Conservation (phyloP, 192 early-diverging fungal species). For the Podila horticola region DNA sequence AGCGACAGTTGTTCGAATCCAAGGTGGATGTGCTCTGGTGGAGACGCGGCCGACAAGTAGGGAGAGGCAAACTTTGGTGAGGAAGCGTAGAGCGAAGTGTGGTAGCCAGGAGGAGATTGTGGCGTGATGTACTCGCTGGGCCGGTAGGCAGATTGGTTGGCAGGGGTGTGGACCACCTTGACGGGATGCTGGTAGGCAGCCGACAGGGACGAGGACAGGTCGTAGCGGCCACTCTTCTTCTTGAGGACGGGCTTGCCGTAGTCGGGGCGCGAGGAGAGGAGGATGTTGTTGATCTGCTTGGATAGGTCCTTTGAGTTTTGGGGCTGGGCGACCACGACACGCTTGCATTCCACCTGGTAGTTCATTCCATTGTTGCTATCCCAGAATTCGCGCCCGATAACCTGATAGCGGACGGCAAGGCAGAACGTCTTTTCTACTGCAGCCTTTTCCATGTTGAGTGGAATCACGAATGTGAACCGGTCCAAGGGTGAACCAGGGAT, state of each 20-base stretch:
- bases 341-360: slow-evolving; percentile 72
- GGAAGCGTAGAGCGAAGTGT: slow-evolving; percentile 41
- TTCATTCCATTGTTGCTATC: slow-evolving; percentile 94
- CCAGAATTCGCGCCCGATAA: slow-evolving; percentile 83
- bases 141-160: slow-evolving; percentile 32
- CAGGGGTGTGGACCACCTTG: background rate
- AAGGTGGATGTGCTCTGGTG: slow-evolving; percentile 40
- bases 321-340: slow-evolving; percentile 11
- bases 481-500: slow-evolving; percentile 75
- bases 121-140: slow-evolving; percentile 51
- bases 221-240: slow-evolving; percentile 26
- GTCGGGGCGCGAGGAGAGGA: slow-evolving; percentile 15
- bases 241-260: slow-evolving; percentile 21
- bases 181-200: slow-evolving; percentile 16
- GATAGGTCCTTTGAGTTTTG: slow-evolving; percentile 11
- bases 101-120: slow-evolving; percentile 37
- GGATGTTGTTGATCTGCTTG: slow-evolving; percentile 34
- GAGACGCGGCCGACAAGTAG: slow-evolving; percentile 25
- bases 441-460: slow-evolving; percentile 52
- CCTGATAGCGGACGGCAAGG: slow-evolving; percentile 74
- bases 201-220: slow-evolving; percentile 23
- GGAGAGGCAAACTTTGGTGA: slow-evolving; percentile 41
- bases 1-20: slow-evolving; percentile 31
- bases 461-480: slow-evolving; percentile 71
- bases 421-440: slow-evolving; percentile 61